A percentile compares a stretch with the other conserved stretches of the same genome.
phyloP scores from a whole-genome alignment of 2,329 filamentous ascomycete genomes.

The Stenocarpella maydis region DNA sequence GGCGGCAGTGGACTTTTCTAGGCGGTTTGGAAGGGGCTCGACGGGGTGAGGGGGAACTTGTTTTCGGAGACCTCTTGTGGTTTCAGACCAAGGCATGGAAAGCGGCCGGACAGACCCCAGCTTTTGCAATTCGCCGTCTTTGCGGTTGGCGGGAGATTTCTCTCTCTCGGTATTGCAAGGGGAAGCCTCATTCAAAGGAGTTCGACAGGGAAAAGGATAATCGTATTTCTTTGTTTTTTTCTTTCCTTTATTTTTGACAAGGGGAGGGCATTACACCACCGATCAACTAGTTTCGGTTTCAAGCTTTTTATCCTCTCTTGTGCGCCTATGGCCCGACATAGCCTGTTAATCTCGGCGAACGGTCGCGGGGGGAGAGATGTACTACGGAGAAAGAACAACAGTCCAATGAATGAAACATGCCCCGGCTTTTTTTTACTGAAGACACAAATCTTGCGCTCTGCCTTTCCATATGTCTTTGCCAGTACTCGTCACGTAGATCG shows the following conservation, averaged over 20 bases:
- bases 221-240: constrained; percentile 18
- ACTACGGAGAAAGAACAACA: background rate
- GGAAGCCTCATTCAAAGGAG: constrained; percentile 12
- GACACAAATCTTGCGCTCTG: background rate
- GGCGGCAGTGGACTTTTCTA: constrained; percentile 65
- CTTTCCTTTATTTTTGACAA: background rate
- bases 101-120: background rate
- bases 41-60: background rate
- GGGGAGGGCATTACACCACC: constrained; percentile 2
- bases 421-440: background rate
- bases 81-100: constrained; percentile 24
- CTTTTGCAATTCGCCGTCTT: constrained; percentile 13
- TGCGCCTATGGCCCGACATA: constrained; percentile 10
- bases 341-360: constrained; percentile 24
- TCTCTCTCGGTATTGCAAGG: constrained; percentile 23
- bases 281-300: background rate
- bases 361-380: background rate
- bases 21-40: background rate
- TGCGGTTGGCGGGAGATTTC: constrained; percentile 11
- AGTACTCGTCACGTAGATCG: background rate
- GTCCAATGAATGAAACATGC: constrained; percentile 15
- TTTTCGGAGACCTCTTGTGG: background rate
- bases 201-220: constrained; percentile 32
- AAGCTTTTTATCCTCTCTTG: constrained; percentile 1
- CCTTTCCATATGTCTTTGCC: background rate